Conservation (phyloP, 805 yeast species). For the Starmerella scarabaei region DNA sequence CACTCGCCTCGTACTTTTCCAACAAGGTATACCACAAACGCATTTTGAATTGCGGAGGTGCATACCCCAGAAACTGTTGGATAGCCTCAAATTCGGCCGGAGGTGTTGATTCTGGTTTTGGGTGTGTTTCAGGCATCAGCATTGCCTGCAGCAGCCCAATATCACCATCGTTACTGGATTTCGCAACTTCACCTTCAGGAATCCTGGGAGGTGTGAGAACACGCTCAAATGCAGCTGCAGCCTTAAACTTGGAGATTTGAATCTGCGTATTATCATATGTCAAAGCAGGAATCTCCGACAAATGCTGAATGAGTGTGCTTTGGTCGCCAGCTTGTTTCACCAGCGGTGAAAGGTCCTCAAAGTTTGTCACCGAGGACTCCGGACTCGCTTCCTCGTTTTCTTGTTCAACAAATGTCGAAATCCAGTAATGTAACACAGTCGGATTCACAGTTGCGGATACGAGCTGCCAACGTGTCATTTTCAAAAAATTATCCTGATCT, state of each 20-base stretch:
- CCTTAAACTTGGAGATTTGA: constrained; percentile 58
- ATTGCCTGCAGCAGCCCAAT: constrained; percentile 25
- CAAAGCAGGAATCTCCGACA: constrained; percentile 15
- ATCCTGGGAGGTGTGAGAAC: constrained; percentile 27
- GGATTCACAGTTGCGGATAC: constrained; percentile 3
- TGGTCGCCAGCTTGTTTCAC: background rate
- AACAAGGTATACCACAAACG: constrained; percentile 66
- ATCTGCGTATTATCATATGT: constrained; percentile 40
- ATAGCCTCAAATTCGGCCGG: constrained; percentile 38
- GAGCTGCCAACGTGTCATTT: constrained; percentile 8
- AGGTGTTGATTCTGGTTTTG: constrained; percentile 12
- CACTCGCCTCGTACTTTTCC: constrained; percentile 36
- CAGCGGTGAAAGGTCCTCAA: constrained; percentile 19
- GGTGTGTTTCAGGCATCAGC: constrained; percentile 25
- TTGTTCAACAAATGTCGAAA: constrained; percentile 14
- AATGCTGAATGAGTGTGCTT: constrained; percentile 2
- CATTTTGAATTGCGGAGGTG: constrained; percentile 54
- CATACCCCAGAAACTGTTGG: constrained; percentile 43
- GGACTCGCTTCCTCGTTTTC: constrained; percentile 9
- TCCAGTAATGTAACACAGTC: constrained; percentile 12
- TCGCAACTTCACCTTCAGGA: background rate
- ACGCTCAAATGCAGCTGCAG: constrained; percentile 50
- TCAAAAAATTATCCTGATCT: background rate
- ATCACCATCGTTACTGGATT: constrained; percentile 7
- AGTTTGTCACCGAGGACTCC: constrained; percentile 22